Percentiles rank a stretch among this genome's conserved stretches.
phyloP scores from a whole-genome alignment of 192 early-diverging fungal genomes.

The Coemansia asiatica region DNA sequence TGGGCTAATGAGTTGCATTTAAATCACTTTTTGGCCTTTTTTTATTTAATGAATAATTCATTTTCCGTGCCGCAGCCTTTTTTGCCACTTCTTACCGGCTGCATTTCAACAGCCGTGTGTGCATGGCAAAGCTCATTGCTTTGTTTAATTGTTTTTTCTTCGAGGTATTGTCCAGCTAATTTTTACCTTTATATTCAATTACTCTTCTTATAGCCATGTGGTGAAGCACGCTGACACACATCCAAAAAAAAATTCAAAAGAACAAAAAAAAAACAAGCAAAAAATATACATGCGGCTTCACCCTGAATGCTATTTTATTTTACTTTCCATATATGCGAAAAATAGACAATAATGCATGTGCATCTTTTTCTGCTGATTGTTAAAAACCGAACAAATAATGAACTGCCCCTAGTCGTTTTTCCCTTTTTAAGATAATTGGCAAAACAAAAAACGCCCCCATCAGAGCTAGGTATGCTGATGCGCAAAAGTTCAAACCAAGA shows the following conservation, averaged over 20 bases:
- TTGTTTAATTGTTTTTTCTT: no score
- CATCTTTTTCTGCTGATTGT: neutral
- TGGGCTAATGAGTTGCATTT: no score
- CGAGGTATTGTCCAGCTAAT: no score
- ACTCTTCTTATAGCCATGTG: neutral
- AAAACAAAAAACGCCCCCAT: neutral
- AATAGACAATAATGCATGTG: neutral
- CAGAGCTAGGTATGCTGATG: neutral
- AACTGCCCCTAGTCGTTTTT: neutral
- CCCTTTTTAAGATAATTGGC: neutral
- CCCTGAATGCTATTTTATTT: neutral
- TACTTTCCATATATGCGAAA: neutral
- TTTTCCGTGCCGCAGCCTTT: neutral
- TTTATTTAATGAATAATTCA: no score
- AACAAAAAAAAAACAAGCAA: neutral
- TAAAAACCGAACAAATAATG: neutral
- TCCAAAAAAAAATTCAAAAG: no score
- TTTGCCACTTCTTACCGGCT: neutral
- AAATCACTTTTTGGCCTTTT: no score
- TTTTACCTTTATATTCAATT: neutral
- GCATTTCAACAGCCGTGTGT: neutral
- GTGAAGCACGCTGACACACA: neutral
- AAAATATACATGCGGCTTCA: neutral
- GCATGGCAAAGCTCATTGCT: neutral
- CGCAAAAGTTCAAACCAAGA: neutral